Percentiles rank a stretch among this genome's conserved stretches.
Evolutionary conservation across 148 eudicot genomes (phyloP).

Genomic region (Limonium bicolor): DNA sequence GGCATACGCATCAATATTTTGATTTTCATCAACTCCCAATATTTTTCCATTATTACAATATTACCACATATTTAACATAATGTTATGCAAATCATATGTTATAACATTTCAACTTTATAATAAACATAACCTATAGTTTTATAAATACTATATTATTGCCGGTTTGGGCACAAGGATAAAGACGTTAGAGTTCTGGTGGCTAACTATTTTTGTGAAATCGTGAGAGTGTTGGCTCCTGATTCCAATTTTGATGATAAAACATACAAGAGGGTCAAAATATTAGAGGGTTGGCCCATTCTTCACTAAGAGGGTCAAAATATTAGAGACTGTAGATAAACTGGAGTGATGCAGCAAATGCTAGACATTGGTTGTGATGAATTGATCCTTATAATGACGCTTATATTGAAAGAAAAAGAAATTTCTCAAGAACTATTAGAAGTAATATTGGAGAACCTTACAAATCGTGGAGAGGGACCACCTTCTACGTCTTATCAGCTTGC

Average conservation of each 20-base stretch:
- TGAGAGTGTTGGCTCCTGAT: conserved; percentile 74
- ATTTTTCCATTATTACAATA: too few relatives aligned
- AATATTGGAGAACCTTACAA: conserved; percentile 47
- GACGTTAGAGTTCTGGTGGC: conserved; percentile 68
- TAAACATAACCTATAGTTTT: too few relatives aligned
- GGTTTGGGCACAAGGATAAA: conserved; percentile 59
- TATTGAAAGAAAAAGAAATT: conserved; percentile 42
- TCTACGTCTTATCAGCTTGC: conserved; percentile 59
- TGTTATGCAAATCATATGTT: too few relatives aligned
- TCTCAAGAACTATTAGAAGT: conserved; percentile 48
- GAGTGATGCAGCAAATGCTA: conserved; percentile 57
- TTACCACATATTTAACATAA: too few relatives aligned
- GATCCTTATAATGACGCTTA: conserved; percentile 45
- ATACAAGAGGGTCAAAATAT: conserved; percentile 47
- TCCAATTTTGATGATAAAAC: conserved; percentile 47
- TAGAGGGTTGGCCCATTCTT: conserved; percentile 46
- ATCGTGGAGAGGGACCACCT: conserved; percentile 48
- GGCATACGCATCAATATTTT: too few relatives aligned
- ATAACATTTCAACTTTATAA: too few relatives aligned
- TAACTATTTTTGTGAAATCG: conserved; percentile 60
- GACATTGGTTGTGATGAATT: conserved; percentile 54
- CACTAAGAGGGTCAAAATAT: conserved; percentile 37
- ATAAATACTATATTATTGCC: too few relatives aligned
- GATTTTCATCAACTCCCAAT: too few relatives aligned
- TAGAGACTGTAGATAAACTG: conserved; percentile 65